Base-by-base conservation (phyloP, 345 rosid genomes). In the Dipteronia sinensis region DNA sequence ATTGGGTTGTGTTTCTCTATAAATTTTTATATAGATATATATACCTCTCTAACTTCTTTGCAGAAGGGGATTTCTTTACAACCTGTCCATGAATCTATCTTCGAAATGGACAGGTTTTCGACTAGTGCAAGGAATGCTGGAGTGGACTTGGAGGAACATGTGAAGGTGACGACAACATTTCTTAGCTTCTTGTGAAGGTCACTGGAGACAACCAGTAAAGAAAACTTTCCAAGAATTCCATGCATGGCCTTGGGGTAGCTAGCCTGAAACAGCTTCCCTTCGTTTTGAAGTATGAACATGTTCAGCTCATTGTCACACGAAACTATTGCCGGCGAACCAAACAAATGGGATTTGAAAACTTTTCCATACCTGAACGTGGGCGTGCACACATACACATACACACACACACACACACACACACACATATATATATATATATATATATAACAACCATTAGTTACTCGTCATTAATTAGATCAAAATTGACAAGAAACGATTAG, bases 301-400 rank as follows among this genome's bases (percentile, higher is more conserved):
- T 92, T 95, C 77, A 93, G 86, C 74, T 93, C 97, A 40, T 82
- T 81, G 85, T 93, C 95, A 72, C 98, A 93, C 10, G 98, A 93
- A 16, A 95, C 97, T 74, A 95, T 84, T 31, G 97, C 83, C 23
- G 93, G 92, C 1, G 90, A 90, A 19, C 98, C 98, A 82, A 94
- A 93, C 38, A 95, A 59, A 83, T 90, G 90, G 19, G 98, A 90
- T 72, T 84, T 91, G 87, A 95, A 95, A 59, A 95, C 89, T 72
- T 69, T 89, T 27, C 98, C 98, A 47, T 91, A 90, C 69, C 98
- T 95, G 72, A 69, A 73, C 6, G 38, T 1, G 4, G 0, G 38
- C 38, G 9, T 3, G 10, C n/a, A 22, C 12, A 29, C 59, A 53
- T 15, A 3, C 27, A n/a, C 2, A 10, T 1, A 27, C 27, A 27